Conservation (phyloP, 805 yeast species). For the Kuraishia borneana region DNA sequence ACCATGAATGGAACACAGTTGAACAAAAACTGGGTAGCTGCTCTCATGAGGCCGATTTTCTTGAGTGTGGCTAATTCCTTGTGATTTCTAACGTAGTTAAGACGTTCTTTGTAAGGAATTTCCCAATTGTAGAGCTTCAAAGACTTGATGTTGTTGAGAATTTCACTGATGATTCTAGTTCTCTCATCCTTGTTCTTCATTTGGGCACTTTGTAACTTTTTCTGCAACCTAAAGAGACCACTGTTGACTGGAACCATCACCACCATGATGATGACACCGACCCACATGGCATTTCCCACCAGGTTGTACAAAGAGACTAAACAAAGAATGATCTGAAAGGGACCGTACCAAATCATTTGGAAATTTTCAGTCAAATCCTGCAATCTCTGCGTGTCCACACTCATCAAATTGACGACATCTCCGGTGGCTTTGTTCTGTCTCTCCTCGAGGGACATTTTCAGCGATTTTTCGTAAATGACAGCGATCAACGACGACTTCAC, state of each 20-base stretch:
- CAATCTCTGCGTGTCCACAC: constrained; percentile 84
- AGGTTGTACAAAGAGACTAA: constrained; percentile 59
- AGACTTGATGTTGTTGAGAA: constrained; percentile 84
- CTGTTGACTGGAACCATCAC: constrained; percentile 77
- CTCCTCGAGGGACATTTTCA: constrained; percentile 61
- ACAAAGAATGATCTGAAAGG: constrained; percentile 76
- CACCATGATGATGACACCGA: constrained; percentile 75
- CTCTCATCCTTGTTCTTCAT: constrained; percentile 90
- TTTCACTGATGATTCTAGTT: constrained; percentile 80
- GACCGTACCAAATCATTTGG: constrained; percentile 85
- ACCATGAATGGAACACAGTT: constrained; percentile 83
- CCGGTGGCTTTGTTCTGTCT: constrained; percentile 71
- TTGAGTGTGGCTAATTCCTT: constrained; percentile 71
- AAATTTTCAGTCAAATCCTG: constrained; percentile 75
- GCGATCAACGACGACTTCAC: constrained; percentile 61
- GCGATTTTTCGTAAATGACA: constrained; percentile 54
- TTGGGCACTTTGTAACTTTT: constrained; percentile 66
- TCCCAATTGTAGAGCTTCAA: constrained; percentile 96
- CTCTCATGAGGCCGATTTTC: constrained; percentile 61
- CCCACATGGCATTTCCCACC: constrained; percentile 90
- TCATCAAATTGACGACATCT: constrained; percentile 89
- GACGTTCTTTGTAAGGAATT: constrained; percentile 61
- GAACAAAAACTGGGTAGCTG: constrained; percentile 68
- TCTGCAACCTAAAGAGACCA: constrained; percentile 53
- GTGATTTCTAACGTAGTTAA: constrained; percentile 77